Conservation (phyloP, 1,284 basidiomycete genomes). For the Coniophora puteana region DNA sequence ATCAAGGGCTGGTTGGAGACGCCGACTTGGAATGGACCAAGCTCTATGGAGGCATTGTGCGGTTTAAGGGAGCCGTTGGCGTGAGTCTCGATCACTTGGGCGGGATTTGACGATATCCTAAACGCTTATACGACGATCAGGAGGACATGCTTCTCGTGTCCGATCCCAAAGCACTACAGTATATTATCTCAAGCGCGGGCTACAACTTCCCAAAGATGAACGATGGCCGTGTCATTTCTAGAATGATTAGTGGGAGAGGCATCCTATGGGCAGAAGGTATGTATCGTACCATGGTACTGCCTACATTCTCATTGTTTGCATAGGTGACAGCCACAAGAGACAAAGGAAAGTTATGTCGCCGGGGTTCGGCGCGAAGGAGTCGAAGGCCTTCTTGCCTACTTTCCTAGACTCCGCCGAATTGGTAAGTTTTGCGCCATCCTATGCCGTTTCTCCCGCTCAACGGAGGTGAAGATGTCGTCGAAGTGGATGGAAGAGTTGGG, state of each 20-base stretch:
- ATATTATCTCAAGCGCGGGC: conserved; percentile 35
- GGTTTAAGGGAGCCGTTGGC: conserved; percentile 13
- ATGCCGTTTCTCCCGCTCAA: conserved; percentile 26
- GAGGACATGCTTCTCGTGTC: conserved; percentile 12
- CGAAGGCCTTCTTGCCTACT: conserved; percentile 31
- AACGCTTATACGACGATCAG: conserved; percentile 7
- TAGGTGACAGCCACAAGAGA: conserved; percentile 41
- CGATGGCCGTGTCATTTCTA: conserved; percentile 27
- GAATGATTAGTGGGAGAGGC: conserved; percentile 31
- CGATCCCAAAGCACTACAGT: conserved; percentile 37
- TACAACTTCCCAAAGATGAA: conserved; percentile 36
- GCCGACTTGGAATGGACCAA: conserved; percentile 15
- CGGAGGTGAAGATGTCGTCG: conserved; percentile 36
- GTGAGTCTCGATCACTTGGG: conserved; percentile 6
- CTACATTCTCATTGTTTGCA: conserved; percentile 1
- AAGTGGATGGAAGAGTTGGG: conserved; percentile 43
- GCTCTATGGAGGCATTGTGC: conserved; percentile 14
- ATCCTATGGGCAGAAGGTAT: conserved; percentile 39
- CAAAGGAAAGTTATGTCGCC: conserved; percentile 41
- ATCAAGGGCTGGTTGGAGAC: conserved; percentile 10
- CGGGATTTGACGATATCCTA: neutral
- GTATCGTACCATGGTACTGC: neutral
- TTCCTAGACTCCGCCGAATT: conserved; percentile 23
- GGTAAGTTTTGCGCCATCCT: conserved; percentile 9
- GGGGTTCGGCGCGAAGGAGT: conserved; percentile 37